These are phyloP conservation scores for Zizania palustris DNA, from an alignment of 202 grass and related monocot genomes.

Conservation along the genomic window DNA sequence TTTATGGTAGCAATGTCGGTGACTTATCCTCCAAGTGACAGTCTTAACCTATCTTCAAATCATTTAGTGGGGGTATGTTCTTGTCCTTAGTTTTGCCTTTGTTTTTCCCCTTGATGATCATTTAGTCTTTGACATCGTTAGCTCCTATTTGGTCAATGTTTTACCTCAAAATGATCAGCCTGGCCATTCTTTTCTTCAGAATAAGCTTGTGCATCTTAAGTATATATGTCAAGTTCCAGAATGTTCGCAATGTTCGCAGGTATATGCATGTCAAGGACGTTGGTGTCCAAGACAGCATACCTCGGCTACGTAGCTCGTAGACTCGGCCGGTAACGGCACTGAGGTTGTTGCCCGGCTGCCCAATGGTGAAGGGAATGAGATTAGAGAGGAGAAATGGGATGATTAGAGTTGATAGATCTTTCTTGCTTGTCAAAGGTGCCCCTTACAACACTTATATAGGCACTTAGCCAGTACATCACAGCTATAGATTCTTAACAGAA, in stretches of 20 bases:
- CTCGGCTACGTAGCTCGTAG: too few relatives aligned
- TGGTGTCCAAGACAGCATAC: too few relatives aligned
- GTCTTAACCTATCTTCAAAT: conserved; percentile 61
- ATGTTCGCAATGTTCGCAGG: conserved; percentile 98
- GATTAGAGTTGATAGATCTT: too few relatives aligned
- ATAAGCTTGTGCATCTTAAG: conserved; percentile 65
- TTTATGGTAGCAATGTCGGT: conserved; percentile 80
- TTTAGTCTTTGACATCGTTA: not conserved
- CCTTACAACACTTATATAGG: too few relatives aligned
- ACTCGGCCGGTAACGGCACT: too few relatives aligned
- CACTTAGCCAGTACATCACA: too few relatives aligned
- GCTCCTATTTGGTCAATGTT: conserved; percentile 18
- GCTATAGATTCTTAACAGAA: too few relatives aligned
- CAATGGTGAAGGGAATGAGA: too few relatives aligned
- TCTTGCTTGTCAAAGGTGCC: too few relatives aligned
- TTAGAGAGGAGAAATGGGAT: too few relatives aligned
- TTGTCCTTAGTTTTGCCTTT: too few relatives aligned
- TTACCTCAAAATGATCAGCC: conserved; percentile 33
- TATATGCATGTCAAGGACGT: conserved; percentile 30
- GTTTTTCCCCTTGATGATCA: not conserved
- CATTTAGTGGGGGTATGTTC: conserved; percentile 69
- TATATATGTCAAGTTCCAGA: conserved; percentile 99
- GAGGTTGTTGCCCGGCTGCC: too few relatives aligned
- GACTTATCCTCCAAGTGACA: conserved; percentile 96
- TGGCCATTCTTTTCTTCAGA: conserved; percentile 56